Percentiles rank a stretch among this genome's conserved stretches.
Conservation (phyloP, 768 basidiomycete species). For the Collybia mongolica region DNA sequence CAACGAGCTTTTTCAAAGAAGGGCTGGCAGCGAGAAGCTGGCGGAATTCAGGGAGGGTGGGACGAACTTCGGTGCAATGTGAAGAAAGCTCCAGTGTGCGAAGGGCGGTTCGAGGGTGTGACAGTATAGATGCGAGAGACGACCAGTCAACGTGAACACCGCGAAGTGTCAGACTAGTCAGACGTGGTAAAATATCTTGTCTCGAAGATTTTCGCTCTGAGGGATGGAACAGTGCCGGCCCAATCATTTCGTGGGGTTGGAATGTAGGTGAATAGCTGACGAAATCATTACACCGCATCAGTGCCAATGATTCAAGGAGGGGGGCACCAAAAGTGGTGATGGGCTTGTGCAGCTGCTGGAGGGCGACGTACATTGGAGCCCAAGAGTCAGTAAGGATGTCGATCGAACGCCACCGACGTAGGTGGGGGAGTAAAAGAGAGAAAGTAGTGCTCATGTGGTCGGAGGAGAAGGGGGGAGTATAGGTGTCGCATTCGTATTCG, state of each 20-base stretch:
- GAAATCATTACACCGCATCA: constrained; percentile 64
- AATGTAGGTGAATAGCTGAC: constrained; percentile 44
- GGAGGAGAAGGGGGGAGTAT: constrained; percentile 37
- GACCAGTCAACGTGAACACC: constrained; percentile 61
- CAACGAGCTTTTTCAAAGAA: constrained; percentile 37
- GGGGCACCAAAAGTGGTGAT: constrained; percentile 35
- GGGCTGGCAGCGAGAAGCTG: constrained; percentile 40
- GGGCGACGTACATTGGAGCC: constrained; percentile 56
- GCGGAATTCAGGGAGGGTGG: constrained; percentile 41
- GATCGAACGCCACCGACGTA: constrained; percentile 52
- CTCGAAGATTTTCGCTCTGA: constrained; percentile 15
- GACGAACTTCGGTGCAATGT: constrained; percentile 54
- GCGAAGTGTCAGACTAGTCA: constrained; percentile 47
- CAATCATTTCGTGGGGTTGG: constrained; percentile 36
- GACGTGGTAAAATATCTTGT: constrained; percentile 34
- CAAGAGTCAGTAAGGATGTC: constrained; percentile 54
- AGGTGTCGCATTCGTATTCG: constrained; percentile 20
- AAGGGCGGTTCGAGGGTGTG: constrained; percentile 38
- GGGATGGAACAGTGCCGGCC: constrained; percentile 31
- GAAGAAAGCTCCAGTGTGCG: constrained; percentile 48
- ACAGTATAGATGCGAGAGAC: constrained; percentile 34
- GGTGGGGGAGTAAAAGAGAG: constrained; percentile 47
- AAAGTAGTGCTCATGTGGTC: constrained; percentile 45
- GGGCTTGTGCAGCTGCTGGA: constrained; percentile 40
- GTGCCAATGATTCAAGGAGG: constrained; percentile 45